These are phyloP conservation scores for Neurospora tetraspora DNA, from an alignment of 495 filamentous ascomycete genomes.

Conservation along the genomic window DNA sequence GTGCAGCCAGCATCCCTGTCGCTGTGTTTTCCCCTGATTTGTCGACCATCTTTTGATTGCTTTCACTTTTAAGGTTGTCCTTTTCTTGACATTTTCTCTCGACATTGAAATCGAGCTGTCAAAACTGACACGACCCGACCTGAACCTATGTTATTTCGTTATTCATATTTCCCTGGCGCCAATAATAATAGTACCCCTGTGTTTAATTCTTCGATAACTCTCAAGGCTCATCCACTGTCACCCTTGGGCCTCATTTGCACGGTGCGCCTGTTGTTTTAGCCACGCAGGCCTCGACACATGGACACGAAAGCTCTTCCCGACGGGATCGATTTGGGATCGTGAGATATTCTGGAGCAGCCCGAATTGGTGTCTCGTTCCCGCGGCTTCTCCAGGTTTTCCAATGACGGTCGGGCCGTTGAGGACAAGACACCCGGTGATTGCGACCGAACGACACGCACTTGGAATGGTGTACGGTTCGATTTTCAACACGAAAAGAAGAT, in stretches of 20 bases:
- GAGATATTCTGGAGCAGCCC: no score
- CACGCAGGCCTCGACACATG: neutral
- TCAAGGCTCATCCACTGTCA: neutral
- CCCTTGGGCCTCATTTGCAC: no score
- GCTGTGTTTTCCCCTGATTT: neutral
- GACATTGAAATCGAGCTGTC: neutral
- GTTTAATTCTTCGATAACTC: neutral
- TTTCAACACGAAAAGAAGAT: no score
- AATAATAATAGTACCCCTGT: neutral
- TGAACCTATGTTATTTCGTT: no score
- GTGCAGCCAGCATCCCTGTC: neutral
- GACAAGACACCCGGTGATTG: no score
- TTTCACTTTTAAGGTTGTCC: neutral
- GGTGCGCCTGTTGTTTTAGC: neutral
- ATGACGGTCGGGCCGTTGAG: no score
- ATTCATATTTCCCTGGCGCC: neutral
- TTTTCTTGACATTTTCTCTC: neutral
- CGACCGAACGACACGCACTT: no score
- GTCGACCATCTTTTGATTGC: neutral
- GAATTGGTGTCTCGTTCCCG: no score
- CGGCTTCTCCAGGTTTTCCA: no score
- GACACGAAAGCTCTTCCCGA: neutral
- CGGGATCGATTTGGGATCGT: neutral
- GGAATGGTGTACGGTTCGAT: no score
- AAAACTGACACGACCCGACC: no score